These are phyloP conservation scores for Gloeostereum incarnatum DNA, from an alignment of 768 basidiomycete genomes.

Conservation along the genomic window DNA sequence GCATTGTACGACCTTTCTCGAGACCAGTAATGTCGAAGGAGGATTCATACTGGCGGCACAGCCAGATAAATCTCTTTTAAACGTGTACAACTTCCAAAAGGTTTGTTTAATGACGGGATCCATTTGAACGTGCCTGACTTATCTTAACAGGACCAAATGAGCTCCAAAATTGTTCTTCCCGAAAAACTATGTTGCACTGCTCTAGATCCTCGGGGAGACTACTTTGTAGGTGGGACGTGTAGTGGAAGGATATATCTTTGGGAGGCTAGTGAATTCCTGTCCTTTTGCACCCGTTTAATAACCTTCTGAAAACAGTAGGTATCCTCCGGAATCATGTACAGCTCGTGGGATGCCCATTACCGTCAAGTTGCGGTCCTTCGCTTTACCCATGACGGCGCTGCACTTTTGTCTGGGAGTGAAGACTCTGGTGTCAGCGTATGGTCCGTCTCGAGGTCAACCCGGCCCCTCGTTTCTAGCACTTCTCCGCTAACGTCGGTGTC, in stretches of 20 bases:
- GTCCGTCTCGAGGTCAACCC: constrained; percentile 73
- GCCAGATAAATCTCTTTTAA: constrained; percentile 79
- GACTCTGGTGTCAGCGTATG: constrained; percentile 88
- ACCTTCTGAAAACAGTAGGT: constrained; percentile 37
- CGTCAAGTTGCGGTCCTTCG: constrained; percentile 74
- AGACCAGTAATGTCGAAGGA: constrained; percentile 64
- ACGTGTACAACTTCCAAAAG: constrained; percentile 93
- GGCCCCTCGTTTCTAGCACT: constrained; percentile 11
- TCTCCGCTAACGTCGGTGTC: constrained; percentile 8
- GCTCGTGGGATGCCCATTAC: constrained; percentile 94
- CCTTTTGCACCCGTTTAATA: constrained; percentile 2
- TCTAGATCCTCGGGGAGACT: constrained; percentile 60
- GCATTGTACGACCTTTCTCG: constrained; percentile 61
- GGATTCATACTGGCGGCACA: constrained; percentile 82
- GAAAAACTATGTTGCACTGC: constrained; percentile 82
- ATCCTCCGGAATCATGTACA: constrained; percentile 87
- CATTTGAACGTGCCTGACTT: neutral
- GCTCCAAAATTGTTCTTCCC: constrained; percentile 77
- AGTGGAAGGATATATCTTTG: constrained; percentile 91
- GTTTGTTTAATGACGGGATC: constrained; percentile 25
- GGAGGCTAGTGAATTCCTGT: constrained; percentile 58
- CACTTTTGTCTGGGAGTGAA: constrained; percentile 80
- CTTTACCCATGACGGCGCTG: constrained; percentile 76
- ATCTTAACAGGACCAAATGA: constrained; percentile 71
- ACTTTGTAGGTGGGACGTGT: constrained; percentile 81